Conservation (phyloP, 164 flowering plant genomes). For the Umbellularia californica region DNA sequence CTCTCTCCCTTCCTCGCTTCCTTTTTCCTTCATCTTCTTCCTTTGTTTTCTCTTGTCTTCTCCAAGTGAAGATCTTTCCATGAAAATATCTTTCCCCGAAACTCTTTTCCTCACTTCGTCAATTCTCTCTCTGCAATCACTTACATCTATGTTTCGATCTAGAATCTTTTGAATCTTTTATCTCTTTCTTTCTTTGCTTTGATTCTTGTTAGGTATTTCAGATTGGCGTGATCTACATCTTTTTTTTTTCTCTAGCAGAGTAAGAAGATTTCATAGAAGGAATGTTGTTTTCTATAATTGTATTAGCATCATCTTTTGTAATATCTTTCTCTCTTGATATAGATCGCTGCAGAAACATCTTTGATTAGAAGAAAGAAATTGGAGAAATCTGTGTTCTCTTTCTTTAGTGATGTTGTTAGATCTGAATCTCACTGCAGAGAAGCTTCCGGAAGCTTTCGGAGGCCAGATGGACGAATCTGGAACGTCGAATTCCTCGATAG, state of each 20-base stretch:
- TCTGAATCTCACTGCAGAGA: constrained; percentile 28
- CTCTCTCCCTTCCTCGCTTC: neutral
- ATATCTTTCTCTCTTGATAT: too few relatives aligned
- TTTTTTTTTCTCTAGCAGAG: too few relatives aligned
- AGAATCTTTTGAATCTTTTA: neutral
- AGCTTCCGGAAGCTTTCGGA: constrained; percentile 26
- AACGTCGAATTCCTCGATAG: constrained; percentile 57
- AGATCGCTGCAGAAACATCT: too few relatives aligned
- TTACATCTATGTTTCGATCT: neutral
- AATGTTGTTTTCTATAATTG: too few relatives aligned
- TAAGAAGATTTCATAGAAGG: too few relatives aligned
- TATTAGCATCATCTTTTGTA: too few relatives aligned
- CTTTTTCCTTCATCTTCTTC: neutral
- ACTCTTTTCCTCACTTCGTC: too few relatives aligned
- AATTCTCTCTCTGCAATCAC: neutral
- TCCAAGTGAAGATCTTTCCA: neutral
- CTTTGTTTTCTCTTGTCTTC: constrained; percentile 2
- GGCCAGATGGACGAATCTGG: constrained; percentile 52
- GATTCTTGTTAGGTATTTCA: too few relatives aligned
- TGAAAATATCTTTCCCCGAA: too few relatives aligned
- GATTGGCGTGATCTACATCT: too few relatives aligned
- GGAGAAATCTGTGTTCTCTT: neutral
- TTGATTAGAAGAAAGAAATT: too few relatives aligned
- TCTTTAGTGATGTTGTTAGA: constrained; percentile 29
- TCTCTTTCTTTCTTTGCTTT: neutral